Conservation (phyloP, 768 basidiomycete species). For the Scleroderma citrinum region DNA sequence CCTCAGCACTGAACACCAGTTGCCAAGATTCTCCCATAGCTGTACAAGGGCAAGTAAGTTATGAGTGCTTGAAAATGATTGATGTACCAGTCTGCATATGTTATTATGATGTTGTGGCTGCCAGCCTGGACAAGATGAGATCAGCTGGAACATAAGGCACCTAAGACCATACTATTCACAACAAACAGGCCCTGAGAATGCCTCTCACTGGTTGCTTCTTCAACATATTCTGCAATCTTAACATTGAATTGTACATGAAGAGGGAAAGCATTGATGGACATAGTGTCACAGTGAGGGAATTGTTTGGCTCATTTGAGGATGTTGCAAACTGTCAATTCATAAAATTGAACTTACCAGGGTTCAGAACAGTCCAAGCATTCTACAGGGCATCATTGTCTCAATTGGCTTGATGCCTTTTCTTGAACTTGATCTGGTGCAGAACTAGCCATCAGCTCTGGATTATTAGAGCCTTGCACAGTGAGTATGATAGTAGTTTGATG, state of each 20-base stretch:
- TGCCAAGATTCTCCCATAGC: conserved; percentile 2
- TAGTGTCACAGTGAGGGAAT: background rate
- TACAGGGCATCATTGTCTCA: too few relatives aligned
- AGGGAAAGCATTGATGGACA: conserved; percentile 4
- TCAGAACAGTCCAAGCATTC: background rate
- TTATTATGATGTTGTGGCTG: background rate
- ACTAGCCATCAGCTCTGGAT: too few relatives aligned
- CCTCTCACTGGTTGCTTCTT: background rate
- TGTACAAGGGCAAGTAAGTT: background rate
- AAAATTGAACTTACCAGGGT: conserved; percentile 5
- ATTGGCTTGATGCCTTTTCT: too few relatives aligned
- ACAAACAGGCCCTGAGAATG: background rate
- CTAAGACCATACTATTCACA: background rate
- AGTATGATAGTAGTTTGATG: background rate
- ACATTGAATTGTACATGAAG: background rate
- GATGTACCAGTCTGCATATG: conserved; percentile 1
- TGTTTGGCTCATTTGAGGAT: conserved; percentile 2
- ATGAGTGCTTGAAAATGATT: background rate
- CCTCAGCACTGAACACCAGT: background rate
- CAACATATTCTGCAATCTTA: background rate
- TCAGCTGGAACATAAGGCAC: background rate
- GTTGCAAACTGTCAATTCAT: background rate
- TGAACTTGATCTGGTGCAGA: too few relatives aligned
- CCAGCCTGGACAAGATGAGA: background rate
- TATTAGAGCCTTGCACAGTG: too few relatives aligned